A percentile compares a stretch with the other conserved stretches of the same genome.
Evolutionary conservation across 23 red algal genomes (phyloP).

Genomic region (Gracilariopsis chorda): DNA sequence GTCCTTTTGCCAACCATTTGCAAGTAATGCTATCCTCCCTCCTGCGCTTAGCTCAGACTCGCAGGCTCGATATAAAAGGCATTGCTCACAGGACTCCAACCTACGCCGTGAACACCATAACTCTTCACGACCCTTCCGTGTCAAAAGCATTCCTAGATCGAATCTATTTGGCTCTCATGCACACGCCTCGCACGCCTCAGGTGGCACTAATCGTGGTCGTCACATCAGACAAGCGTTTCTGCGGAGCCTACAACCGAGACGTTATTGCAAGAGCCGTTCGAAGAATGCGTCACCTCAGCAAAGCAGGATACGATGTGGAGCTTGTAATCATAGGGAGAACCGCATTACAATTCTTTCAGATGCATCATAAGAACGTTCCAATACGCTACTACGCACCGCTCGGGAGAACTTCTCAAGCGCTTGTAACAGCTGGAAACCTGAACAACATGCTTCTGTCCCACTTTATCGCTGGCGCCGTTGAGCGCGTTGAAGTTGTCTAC

Average conservation of each 20-base stretch:
- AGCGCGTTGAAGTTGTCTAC: conserved; percentile 94
- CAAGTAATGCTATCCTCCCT: conserved; percentile 42
- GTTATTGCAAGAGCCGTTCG: conserved; percentile 32
- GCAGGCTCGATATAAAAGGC: conserved; percentile 27
- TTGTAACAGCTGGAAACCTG: conserved; percentile 29
- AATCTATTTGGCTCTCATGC: conserved; percentile 44
- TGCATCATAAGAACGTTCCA: conserved; percentile 25
- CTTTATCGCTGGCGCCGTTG: conserved; percentile 79
- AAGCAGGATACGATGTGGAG: conserved; percentile 7
- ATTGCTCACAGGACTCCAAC: conserved; percentile 10
- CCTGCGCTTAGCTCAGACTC: background rate
- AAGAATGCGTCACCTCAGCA: conserved; percentile 33
- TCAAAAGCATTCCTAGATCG: conserved; percentile 48
- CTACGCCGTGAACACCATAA: background rate
- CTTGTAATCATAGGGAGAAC: conserved; percentile 51
- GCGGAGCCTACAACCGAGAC: conserved; percentile 65
- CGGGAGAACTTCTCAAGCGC: background rate
- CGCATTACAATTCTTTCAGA: conserved; percentile 35
- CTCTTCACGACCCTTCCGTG: conserved; percentile 36
- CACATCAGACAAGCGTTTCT: conserved; percentile 62
- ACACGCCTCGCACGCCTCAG: background rate
- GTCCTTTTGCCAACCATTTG: conserved; percentile 64
- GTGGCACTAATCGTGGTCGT: conserved; percentile 39
- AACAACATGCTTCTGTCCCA: conserved; percentile 71
- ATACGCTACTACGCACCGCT: conserved; percentile 30